phyloP scores from a whole-genome alignment of 2,329 filamentous ascomycete species.

The Phialophora chinensis region DNA sequence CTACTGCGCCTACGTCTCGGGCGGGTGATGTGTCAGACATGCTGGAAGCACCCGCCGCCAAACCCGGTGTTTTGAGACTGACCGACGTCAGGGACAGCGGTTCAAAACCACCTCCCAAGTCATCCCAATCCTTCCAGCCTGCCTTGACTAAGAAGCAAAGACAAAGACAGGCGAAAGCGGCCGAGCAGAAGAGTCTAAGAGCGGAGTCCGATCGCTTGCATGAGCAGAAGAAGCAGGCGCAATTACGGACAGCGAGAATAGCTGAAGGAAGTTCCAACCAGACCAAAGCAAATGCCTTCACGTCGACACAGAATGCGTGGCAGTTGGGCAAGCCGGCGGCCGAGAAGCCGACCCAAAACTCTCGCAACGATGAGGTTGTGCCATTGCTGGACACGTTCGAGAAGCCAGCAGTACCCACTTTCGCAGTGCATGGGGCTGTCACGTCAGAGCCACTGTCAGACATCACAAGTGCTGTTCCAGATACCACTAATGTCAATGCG shows the following conservation, averaged over 20 bases:
- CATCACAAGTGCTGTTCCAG: slow-evolving; percentile 19
- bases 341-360: slow-evolving; percentile 30
- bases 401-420: slow-evolving; percentile 10
- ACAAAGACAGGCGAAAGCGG: slow-evolving; percentile 87
- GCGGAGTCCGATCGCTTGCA: slow-evolving; percentile 81
- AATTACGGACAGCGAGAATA: slow-evolving; percentile 79
- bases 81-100: slow-evolving; percentile 65
- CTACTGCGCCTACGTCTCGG: slow-evolving; percentile 56
- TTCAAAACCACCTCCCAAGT: slow-evolving; percentile 67
- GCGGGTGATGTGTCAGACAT: slow-evolving; percentile 83
- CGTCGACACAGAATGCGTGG: slow-evolving; percentile 63
- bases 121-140: slow-evolving; percentile 65
- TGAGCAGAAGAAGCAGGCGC: slow-evolving; percentile 77
- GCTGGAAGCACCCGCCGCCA: slow-evolving; percentile 74
- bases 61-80: slow-evolving; percentile 77
- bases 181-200: slow-evolving; percentile 74
- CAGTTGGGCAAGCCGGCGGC: slow-evolving; percentile 42
- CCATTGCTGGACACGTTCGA: slow-evolving; percentile 54
- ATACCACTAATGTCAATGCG: slow-evolving; percentile 20
- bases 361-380: slow-evolving; percentile 38
- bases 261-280: slow-evolving; percentile 82
- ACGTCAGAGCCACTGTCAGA: slow-evolving; percentile 26
- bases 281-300: slow-evolving; percentile 67
- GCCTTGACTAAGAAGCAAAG: slow-evolving; percentile 93
- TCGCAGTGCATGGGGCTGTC: slow-evolving; percentile 29